These are phyloP conservation scores for Aquilaria malaccensis DNA, from an alignment of 345 rosid genomes.

Conservation along the genomic window DNA sequence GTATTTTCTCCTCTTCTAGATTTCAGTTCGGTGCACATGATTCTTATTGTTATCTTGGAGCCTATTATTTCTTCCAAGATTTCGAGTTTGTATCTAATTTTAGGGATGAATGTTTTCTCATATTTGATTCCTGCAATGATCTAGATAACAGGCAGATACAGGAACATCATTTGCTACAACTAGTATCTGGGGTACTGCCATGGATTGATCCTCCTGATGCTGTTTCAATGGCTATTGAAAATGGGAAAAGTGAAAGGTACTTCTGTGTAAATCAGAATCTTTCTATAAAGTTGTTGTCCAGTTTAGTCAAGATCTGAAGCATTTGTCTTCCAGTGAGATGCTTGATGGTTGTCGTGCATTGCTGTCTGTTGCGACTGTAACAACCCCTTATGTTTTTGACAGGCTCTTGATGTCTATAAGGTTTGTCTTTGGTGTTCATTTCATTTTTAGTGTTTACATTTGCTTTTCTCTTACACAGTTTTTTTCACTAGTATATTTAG, in stretches of 20 bases:
- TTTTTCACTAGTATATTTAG: background rate
- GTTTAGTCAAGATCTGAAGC: constrained; percentile 1
- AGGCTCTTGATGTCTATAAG: constrained; percentile 75
- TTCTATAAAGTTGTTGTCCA: no score
- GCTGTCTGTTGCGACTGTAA: constrained; percentile 74
- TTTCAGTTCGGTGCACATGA: no score
- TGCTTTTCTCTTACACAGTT: constrained; percentile 3
- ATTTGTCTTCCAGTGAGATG: constrained; percentile 65
- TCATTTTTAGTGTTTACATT: constrained; percentile 1
- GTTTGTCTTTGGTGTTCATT: constrained; percentile 29
- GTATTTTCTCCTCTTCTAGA: no score
- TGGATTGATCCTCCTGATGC: constrained; percentile 93
- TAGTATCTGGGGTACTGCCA: constrained; percentile 73
- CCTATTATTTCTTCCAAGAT: no score
- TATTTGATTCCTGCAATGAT: constrained; percentile 33
- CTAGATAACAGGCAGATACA: constrained; percentile 64
- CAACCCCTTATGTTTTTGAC: constrained; percentile 60
- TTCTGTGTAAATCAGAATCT: background rate
- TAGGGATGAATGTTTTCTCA: constrained; percentile 13
- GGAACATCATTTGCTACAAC: constrained; percentile 77
- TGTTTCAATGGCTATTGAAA: constrained; percentile 70
- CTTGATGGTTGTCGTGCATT: constrained; percentile 97
- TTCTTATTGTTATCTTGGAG: background rate
- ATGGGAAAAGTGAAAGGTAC: constrained; percentile 90
- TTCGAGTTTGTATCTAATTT: background rate